These are phyloP conservation scores for Microcos paniculata DNA, from an alignment of 345 rosid species.

Conservation along the genomic window DNA sequence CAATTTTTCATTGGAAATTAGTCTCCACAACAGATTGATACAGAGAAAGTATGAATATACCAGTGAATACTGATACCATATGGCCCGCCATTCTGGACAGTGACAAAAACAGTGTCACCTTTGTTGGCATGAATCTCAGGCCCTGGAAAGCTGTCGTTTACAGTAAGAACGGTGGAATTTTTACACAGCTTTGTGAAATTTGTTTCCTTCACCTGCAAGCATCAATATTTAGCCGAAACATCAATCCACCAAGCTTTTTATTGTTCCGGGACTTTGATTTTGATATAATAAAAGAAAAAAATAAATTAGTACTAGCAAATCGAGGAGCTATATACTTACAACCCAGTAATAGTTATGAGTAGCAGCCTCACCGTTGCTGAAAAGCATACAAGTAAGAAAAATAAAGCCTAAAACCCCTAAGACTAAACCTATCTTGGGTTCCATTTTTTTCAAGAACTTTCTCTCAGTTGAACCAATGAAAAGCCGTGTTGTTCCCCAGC, in stretches of 20 bases:
- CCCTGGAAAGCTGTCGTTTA: constrained; percentile 48
- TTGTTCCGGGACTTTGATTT: background rate
- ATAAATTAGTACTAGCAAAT: too few species aligned
- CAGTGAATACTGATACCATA: constrained; percentile 55
- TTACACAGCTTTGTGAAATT: constrained; percentile 34
- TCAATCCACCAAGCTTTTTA: background rate
- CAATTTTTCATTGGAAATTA: background rate
- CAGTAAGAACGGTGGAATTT: constrained; percentile 40
- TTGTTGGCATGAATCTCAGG: constrained; percentile 36
- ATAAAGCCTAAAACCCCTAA: background rate
- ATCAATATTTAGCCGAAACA: background rate
- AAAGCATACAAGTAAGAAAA: background rate
- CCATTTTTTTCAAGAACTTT: background rate
- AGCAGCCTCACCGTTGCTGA: background rate
- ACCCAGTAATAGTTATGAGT: background rate
- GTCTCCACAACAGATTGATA: background rate
- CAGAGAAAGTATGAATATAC: constrained; percentile 15
- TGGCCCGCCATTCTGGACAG: constrained; percentile 39
- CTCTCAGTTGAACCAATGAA: background rate
- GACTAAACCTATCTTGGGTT: background rate
- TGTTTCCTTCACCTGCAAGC: background rate
- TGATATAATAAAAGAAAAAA: background rate
- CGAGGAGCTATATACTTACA: background rate
- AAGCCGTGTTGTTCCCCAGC: background rate
- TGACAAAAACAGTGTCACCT: constrained; percentile 43